Conservation (phyloP, 441 rosid genomes). For the Daphne laureola region DNA sequence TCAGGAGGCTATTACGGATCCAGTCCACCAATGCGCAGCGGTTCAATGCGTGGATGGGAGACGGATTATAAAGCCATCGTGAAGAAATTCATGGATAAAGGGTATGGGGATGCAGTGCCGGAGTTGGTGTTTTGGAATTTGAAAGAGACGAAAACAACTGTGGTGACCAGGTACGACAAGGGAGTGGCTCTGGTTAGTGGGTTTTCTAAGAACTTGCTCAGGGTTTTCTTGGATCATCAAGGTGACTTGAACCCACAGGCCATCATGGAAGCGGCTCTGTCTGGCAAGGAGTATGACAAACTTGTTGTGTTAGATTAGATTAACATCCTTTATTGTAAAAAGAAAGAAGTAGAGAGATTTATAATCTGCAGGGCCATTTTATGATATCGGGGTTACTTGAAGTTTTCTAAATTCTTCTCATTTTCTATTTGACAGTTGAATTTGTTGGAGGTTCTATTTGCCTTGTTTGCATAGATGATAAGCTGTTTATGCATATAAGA, state of each 20-base stretch:
- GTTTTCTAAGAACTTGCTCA: slow-evolving; percentile 11
- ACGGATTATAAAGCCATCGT: slow-evolving; percentile 32
- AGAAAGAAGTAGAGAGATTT: no score
- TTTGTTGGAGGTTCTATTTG: no score
- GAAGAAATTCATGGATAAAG: slow-evolving; percentile 32
- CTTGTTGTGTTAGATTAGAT: slow-evolving; percentile 12
- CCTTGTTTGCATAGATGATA: no score
- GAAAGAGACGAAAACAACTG: slow-evolving; percentile 48
- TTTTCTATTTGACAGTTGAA: no score
- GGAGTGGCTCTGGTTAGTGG: slow-evolving; percentile 15
- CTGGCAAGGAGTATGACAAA: slow-evolving; percentile 10
- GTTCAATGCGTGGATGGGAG: slow-evolving; percentile 22
- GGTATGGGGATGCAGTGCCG: slow-evolving; percentile 34
- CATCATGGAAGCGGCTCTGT: slow-evolving; percentile 8
- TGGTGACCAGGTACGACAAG: slow-evolving; percentile 21
- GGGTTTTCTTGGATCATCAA: slow-evolving; percentile 10
- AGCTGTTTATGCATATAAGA: no score
- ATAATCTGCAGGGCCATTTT: no score
- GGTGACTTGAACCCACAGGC: slow-evolving; percentile 6
- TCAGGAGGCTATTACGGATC: neutral
- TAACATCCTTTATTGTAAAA: no score
- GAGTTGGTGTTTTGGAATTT: slow-evolving; percentile 60
- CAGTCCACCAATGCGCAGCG: no score
- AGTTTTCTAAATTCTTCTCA: no score
- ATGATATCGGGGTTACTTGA: no score